These are phyloP conservation scores for baker's yeast (Saccharomyces cerevisiae) DNA, from an alignment of 805 yeast species.

Conservation along the genomic window DNA sequence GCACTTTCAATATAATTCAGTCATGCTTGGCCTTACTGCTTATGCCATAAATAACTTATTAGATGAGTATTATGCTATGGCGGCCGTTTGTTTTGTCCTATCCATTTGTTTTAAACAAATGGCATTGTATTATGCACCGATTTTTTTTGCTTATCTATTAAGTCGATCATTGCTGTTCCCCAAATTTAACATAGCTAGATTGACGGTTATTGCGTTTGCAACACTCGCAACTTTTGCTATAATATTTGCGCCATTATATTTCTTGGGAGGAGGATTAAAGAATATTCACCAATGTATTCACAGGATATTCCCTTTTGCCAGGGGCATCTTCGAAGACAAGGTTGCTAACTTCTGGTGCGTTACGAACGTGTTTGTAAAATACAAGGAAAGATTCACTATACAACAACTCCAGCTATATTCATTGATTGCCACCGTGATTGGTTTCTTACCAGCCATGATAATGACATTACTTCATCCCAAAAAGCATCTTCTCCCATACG, in stretches of 20 bases:
- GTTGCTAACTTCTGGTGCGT: constrained; percentile 98
- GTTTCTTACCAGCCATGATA: constrained; percentile 49
- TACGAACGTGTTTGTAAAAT: constrained; percentile 69
- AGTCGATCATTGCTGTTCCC: constrained; percentile 38
- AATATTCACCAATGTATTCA: constrained; percentile 45
- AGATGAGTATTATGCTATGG: constrained; percentile 53
- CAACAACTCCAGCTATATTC: constrained; percentile 54
- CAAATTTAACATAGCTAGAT: constrained; percentile 44
- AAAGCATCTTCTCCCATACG: constrained; percentile 53
- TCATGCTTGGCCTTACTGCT: constrained; percentile 83
- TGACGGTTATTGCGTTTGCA: constrained; percentile 54
- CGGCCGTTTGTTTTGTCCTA: constrained; percentile 68
- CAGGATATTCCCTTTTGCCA: constrained; percentile 82
- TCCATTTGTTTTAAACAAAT: constrained; percentile 87
- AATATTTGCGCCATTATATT: constrained; percentile 53
- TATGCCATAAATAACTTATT: constrained; percentile 58
- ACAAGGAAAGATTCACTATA: constrained; percentile 45
- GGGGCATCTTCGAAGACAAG: constrained; percentile 95
- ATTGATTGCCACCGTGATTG: constrained; percentile 42
- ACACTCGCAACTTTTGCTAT: constrained; percentile 47
- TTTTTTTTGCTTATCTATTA: constrained; percentile 71
- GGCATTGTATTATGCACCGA: constrained; percentile 90
- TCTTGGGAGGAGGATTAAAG: constrained; percentile 34
- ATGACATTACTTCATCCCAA: constrained; percentile 44
- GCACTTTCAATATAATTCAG: constrained; percentile 90